These are phyloP conservation scores for Musa beccarii DNA, from an alignment of 176 grass and related monocot genomes.

Conservation along the genomic window DNA sequence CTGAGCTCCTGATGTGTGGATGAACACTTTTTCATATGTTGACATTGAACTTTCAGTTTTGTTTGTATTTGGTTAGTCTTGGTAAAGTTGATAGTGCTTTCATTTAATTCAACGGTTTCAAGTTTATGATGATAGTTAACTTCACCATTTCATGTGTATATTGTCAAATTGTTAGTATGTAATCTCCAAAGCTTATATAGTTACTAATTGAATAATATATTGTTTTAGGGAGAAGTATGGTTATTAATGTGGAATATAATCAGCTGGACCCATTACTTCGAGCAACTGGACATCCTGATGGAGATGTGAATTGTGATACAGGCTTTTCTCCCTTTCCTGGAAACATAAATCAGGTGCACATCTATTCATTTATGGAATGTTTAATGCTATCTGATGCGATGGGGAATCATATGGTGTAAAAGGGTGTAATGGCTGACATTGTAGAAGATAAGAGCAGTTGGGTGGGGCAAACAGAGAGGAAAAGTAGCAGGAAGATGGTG, in stretches of 20 bases:
- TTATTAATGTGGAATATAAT: conserved; percentile 99
- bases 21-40: neutral
- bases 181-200: neutral
- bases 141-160: no score
- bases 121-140: no score
- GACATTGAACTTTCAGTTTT: neutral
- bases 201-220: conserved; percentile 11
- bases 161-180: no score
- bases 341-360: conserved; percentile 87
- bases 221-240: conserved; percentile 71
- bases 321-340: conserved; percentile 92
- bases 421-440: no score
- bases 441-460: no score
- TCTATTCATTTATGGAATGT: neutral
- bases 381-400: no score
- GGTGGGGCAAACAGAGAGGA: no score
- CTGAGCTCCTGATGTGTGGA: no score
- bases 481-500: no score
- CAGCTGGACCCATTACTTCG: conserved; percentile 91
- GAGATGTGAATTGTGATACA: conserved; percentile 78
- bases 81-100: neutral
- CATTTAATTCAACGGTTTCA: neutral
- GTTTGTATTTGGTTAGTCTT: neutral
- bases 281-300: conserved; percentile 84
- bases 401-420: no score